Evolutionary conservation across 2,329 filamentous ascomycete genomes (phyloP), one percentile per base, ranked within the genome.

Genomic region (Achaetomium macrosporum): DNA sequence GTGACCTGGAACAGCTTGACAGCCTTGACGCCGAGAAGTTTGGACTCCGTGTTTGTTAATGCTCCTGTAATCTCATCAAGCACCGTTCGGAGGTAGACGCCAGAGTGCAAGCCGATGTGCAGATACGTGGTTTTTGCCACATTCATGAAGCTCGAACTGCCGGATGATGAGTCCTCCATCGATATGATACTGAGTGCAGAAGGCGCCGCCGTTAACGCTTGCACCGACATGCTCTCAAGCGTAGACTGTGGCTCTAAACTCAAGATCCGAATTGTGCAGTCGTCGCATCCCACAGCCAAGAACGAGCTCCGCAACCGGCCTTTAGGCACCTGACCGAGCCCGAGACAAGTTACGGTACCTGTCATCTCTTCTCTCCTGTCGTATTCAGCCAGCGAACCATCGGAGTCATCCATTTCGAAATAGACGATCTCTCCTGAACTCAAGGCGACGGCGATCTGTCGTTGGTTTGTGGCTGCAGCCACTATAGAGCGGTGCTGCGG

Each of bases 361-460:
- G 88, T 90, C 87, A 99, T 93, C 63, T 93, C 87, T 63, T 90
- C 90, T 68, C 92, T 90, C 65, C 97, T 91, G 59, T 97, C 88
- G 60, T 96, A 96, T 71, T 97, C 92, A 33, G 90, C 90, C 31
- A 97, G 76, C 3, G 88, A 88, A 30, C 91, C 91, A 69, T 97
- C 92, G 0, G 83, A 80, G n/a, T n/a, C n/a, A 64, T 96, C 93
- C 83, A 96, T 92, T 68, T 99, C 95, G 62, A 99, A 99, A 66
- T 97, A 99, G 40, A 96, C 88, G 58, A 99, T 92, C 69, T 99
- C 93, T 36, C 92, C 92, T 8, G 91, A 96, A 66, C 91, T 97
- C 29, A 99, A 76, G 1, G 93, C 93, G 46, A 97, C 85, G 3
- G 90, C 90, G 25, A 99, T 89, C 70, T 99, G 93, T 40, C 88